Percentiles rank a stretch among this genome's conserved stretches.
phyloP scores from a whole-genome alignment of 257 asterid genomes.

The Capsicum baccatum region DNA sequence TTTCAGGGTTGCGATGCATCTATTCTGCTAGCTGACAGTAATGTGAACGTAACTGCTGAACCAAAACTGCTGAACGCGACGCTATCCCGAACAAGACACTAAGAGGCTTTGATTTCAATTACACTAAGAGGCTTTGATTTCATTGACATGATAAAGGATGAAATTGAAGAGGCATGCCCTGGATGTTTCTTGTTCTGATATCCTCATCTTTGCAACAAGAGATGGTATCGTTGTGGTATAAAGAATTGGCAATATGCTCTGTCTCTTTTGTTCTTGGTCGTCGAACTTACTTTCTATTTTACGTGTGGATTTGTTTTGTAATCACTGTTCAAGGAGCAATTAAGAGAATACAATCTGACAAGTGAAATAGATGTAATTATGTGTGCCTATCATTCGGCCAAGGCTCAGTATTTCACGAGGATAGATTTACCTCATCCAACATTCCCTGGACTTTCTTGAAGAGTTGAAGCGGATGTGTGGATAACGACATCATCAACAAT shows the following conservation, averaged over 20 bases:
- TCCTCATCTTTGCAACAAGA: slow-evolving; percentile 45
- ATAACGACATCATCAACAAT: neutral
- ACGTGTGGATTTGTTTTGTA: neutral
- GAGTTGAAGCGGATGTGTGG: slow-evolving; percentile 34
- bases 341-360: neutral
- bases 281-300: neutral
- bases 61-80: slow-evolving; percentile 34
- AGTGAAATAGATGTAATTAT: neutral
- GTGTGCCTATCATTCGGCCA: slow-evolving; percentile 18
- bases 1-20: slow-evolving; percentile 53
- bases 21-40: slow-evolving; percentile 30
- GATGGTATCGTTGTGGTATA: slow-evolving; percentile 44
- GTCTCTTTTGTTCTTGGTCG: neutral
- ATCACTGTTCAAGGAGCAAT: neutral
- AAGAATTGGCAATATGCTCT: neutral
- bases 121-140: slow-evolving; percentile 44
- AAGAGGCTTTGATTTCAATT: neutral
- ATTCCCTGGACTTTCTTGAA: slow-evolving; percentile 25
- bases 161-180: slow-evolving; percentile 41
- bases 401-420: slow-evolving; percentile 30
- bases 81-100: slow-evolving; percentile 36
- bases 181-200: slow-evolving; percentile 51
- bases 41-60: slow-evolving; percentile 32
- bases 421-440: slow-evolving; percentile 26
- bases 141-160: slow-evolving; percentile 43